phyloP scores from a whole-genome alignment of 257 asterid species.

The Nemophila menziesii region DNA sequence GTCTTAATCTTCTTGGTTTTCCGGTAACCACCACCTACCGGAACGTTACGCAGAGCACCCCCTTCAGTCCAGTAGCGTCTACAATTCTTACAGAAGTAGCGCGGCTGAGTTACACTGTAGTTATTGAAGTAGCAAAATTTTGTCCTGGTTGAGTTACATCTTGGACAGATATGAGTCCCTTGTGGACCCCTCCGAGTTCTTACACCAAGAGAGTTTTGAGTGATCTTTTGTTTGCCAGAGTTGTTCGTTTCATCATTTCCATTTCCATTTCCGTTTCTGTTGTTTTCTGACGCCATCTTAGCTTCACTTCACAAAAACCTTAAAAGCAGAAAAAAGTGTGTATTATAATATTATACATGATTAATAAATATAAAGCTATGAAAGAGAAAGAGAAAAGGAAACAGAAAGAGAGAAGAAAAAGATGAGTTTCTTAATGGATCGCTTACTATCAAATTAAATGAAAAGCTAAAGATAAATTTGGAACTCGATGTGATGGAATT shows the following conservation, averaged over 20 bases:
- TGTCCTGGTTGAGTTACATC: constrained; percentile 83
- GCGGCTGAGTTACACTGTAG: constrained; percentile 76
- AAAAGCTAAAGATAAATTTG: too few species aligned
- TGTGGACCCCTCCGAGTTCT: constrained; percentile 26
- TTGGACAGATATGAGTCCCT: constrained; percentile 54
- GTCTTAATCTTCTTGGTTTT: constrained; percentile 71
- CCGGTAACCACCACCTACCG: constrained; percentile 90
- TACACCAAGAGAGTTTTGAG: too few species aligned
- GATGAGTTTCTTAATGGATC: too few species aligned
- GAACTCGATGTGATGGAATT: too few species aligned
- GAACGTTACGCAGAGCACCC: constrained; percentile 80
- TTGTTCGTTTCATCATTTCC: constrained; percentile 28
- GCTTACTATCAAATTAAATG: too few species aligned
- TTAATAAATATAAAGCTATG: too few species aligned
- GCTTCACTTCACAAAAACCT: neutral
- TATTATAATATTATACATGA: too few species aligned
- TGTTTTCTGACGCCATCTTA: constrained; percentile 25
- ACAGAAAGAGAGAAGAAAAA: too few species aligned
- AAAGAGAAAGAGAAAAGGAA: too few species aligned
- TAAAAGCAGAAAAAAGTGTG: too few species aligned
- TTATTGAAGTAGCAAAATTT: constrained; percentile 94
- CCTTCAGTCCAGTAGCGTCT: constrained; percentile 91
- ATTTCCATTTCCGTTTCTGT: constrained; percentile 17
- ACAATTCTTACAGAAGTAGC: constrained; percentile 93
- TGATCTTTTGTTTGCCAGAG: constrained; percentile 26